Conservation (phyloP, 768 basidiomycete genomes). For the Albatrellus ellisii region DNA sequence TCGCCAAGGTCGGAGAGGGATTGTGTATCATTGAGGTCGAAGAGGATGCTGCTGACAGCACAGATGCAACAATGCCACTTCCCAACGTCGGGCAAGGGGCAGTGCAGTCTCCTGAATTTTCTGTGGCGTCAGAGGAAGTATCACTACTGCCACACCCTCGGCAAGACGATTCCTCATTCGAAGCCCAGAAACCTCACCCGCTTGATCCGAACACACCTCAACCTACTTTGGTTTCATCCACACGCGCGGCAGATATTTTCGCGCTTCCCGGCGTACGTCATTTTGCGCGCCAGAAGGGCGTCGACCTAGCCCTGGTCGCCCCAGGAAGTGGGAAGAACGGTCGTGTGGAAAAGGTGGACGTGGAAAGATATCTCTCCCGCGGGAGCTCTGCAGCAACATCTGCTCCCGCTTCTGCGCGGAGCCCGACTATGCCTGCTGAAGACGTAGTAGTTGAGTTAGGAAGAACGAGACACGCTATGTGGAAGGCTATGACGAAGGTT, state of each 20-base stretch:
- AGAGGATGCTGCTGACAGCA: conserved; percentile 27
- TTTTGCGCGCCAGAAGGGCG: conserved; percentile 50
- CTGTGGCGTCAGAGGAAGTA: conserved; percentile 1
- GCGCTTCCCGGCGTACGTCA: conserved; percentile 72
- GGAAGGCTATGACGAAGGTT: conserved; percentile 82
- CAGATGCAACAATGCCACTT: conserved; percentile 6
- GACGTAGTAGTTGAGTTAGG: conserved; percentile 62
- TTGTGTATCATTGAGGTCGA: conserved; percentile 77
- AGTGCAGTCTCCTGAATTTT: conserved; percentile 7
- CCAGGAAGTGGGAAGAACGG: conserved; percentile 68
- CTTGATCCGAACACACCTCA: conserved; percentile 42
- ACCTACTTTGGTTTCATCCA: conserved; percentile 2
- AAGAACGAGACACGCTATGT: conserved; percentile 74
- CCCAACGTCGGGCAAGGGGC: conserved; percentile 3
- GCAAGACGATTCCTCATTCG: too few relatives aligned
- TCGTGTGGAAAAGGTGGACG: conserved; percentile 60
- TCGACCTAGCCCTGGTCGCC: conserved; percentile 43
- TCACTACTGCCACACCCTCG: background rate
- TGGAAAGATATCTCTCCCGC: conserved; percentile 44
- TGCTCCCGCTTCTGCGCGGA: background rate
- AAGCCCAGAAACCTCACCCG: conserved; percentile 30
- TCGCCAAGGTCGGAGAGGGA: conserved; percentile 71
- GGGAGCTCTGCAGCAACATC: conserved; percentile 12
- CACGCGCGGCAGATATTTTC: conserved; percentile 28
- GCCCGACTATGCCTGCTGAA: conserved; percentile 14